These are phyloP conservation scores for Stentor coeruleus DNA, from an alignment of 73 alveolate genomes.

Conservation along the genomic window DNA sequence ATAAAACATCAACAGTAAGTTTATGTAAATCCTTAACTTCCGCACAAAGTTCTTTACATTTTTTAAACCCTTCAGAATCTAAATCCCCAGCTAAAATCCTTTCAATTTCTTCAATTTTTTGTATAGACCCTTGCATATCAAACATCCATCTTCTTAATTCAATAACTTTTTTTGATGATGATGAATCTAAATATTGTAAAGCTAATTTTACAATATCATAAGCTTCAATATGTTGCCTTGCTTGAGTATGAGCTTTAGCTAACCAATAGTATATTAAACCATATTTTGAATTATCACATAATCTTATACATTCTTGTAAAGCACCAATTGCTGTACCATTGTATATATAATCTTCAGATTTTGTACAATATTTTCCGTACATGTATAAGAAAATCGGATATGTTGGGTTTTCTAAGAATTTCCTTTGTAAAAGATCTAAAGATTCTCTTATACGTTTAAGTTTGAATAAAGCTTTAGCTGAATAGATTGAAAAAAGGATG, in stretches of 20 bases:
- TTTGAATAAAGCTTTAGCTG: conserved; percentile 12
- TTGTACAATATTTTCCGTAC: conserved; percentile 7
- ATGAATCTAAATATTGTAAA: background rate
- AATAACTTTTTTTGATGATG: background rate
- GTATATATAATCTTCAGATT: background rate
- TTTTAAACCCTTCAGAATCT: background rate
- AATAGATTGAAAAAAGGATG: background rate
- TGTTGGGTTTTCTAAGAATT: conserved; percentile 10
- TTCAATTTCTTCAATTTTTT: background rate
- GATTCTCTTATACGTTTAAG: background rate
- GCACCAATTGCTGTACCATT: conserved; percentile 50
- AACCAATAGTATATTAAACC: conserved; percentile 16
- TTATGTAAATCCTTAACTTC: background rate
- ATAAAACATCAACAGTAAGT: conserved; percentile 1
- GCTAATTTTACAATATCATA: background rate
- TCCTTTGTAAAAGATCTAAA: background rate
- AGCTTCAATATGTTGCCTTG: conserved; percentile 17
- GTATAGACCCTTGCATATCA: background rate
- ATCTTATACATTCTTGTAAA: conserved; percentile 49
- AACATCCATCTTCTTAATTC: background rate
- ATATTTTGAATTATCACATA: conserved; percentile 24
- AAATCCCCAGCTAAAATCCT: background rate
- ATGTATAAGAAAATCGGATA: background rate
- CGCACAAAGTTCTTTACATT: background rate
- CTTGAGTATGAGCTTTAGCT: background rate